These are phyloP conservation scores for Lactarius hengduanensis DNA, from an alignment of 768 basidiomycete genomes.

Conservation along the genomic window DNA sequence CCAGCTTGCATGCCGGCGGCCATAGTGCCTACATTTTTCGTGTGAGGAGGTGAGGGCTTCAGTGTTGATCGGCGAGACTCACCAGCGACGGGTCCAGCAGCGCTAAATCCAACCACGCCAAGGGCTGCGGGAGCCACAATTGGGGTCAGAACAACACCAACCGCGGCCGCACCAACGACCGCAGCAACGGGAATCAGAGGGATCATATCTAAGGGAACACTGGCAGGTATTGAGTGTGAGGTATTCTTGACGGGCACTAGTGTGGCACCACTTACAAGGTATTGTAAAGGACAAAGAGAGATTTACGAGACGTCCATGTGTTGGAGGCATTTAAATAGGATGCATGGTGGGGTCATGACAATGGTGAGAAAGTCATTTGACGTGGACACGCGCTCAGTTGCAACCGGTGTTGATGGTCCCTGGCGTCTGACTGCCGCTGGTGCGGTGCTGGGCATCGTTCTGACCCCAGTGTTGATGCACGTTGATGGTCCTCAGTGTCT, in stretches of 20 bases:
- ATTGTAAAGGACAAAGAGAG: not conserved
- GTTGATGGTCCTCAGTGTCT: too few species aligned
- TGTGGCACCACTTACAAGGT: slow-evolving; percentile 5
- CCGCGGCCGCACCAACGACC: not conserved
- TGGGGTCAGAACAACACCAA: not conserved
- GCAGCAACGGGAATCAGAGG: not conserved
- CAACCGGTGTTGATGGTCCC: too few species aligned
- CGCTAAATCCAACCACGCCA: slow-evolving; percentile 5
- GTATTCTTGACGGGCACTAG: not conserved
- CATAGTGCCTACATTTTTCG: slow-evolving; percentile 2
- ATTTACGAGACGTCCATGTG: not conserved
- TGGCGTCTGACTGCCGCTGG: too few species aligned
- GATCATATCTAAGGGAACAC: not conserved
- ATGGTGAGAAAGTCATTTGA: too few species aligned
- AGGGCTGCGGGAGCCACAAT: not conserved
- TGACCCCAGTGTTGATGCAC: too few species aligned
- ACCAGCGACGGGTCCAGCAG: slow-evolving; percentile 16
- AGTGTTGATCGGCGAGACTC: not conserved
- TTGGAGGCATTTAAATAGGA: too few species aligned
- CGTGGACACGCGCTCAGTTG: too few species aligned
- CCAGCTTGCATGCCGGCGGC: slow-evolving; percentile 1
- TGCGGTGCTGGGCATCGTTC: too few species aligned
- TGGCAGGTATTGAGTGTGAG: not conserved
- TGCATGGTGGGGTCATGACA: too few species aligned
- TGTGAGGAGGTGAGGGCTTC: not conserved